Conservation (phyloP, 2,329 filamentous ascomycete genomes). For the Neonectria neomacrospora region DNA sequence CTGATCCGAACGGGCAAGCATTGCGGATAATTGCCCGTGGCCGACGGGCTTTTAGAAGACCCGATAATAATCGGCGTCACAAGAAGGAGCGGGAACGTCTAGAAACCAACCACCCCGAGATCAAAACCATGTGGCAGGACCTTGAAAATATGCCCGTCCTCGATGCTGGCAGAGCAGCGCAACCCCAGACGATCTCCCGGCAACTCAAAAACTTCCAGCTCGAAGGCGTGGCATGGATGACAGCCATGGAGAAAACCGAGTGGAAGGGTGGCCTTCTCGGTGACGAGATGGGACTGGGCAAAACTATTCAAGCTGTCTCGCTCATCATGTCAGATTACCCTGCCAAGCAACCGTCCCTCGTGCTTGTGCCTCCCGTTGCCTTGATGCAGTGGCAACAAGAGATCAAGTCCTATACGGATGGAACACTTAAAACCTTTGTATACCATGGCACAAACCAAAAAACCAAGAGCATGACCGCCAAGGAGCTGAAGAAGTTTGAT, state of each 20-base stretch:
- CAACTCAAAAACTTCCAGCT: conserved; percentile 93
- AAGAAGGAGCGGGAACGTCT: conserved; percentile 71
- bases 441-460: conserved; percentile 89
- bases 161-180: conserved; percentile 57
- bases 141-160: conserved; percentile 76
- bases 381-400: conserved; percentile 95
- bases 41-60: conserved; percentile 51
- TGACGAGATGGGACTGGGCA: conserved; percentile 98
- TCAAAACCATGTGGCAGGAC: conserved; percentile 86
- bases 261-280: conserved; percentile 93
- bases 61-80: conserved; percentile 41
- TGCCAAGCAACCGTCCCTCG: conserved; percentile 81
- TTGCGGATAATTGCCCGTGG: conserved; percentile 37
- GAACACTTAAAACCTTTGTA: conserved; percentile 88
- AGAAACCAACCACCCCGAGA: conserved; percentile 79
- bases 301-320: conserved; percentile 97
- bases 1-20: conserved; percentile 23
- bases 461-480: conserved; percentile 78
- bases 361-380: conserved; percentile 91
- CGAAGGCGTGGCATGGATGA: conserved; percentile 95
- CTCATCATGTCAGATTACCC: conserved; percentile 98
- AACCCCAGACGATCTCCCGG: conserved; percentile 79
- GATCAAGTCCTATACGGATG: conserved; percentile 84
- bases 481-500: conserved; percentile 83
- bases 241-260: conserved; percentile 82